phyloP scores from a whole-genome alignment of 1,284 basidiomycete genomes.

The Austropuccinia psidii region DNA sequence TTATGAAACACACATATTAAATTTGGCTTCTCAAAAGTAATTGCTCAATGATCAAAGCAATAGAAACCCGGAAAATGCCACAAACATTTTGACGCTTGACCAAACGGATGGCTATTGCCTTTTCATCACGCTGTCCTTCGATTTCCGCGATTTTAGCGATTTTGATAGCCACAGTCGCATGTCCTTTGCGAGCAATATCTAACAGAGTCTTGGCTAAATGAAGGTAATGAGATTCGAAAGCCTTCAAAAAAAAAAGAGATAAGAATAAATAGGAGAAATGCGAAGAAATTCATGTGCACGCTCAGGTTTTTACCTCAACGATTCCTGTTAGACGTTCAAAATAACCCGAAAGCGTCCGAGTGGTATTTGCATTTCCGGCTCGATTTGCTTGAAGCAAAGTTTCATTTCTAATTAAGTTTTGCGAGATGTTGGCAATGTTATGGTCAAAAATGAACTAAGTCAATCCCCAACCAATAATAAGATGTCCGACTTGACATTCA shows the following conservation, averaged over 20 bases:
- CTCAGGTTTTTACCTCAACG: neutral
- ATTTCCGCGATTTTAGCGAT: conserved; percentile 88
- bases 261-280: neutral
- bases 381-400: conserved; percentile 29
- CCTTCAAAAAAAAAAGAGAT: conserved; percentile 52
- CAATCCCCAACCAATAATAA: conserved; percentile 57
- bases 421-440: neutral
- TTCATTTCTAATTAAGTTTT: conserved; percentile 21
- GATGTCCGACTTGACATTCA: conserved; percentile 61
- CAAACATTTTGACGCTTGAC: conserved; percentile 36
- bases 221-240: conserved; percentile 81
- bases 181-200: conserved; percentile 68
- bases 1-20: neutral
- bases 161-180: conserved; percentile 77
- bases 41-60: neutral
- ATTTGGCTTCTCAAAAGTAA: neutral
- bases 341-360: conserved; percentile 23
- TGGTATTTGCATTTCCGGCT: conserved; percentile 17
- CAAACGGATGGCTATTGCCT: conserved; percentile 53
- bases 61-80: neutral
- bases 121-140: conserved; percentile 88
- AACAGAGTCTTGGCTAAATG: conserved; percentile 69
- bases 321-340: conserved; percentile 31
- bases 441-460: conserved; percentile 56
- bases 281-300: neutral